Percentiles rank a stretch among this genome's conserved stretches.
phyloP scores from a whole-genome alignment of 164 flowering plant genomes.

The Magnolia officinalis region DNA sequence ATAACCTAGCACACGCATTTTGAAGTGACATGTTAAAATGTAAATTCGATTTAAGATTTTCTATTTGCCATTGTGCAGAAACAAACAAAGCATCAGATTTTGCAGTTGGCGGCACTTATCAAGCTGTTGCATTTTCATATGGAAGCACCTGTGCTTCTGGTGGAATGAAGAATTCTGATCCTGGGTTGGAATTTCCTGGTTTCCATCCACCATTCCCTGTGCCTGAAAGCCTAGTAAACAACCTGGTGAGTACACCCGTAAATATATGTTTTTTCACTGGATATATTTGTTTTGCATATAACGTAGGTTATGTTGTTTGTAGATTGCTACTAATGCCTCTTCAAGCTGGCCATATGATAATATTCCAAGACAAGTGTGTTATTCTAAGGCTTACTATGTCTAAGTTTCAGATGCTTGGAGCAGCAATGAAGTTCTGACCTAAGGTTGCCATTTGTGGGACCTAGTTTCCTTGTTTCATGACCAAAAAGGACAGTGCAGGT shows the following conservation, averaged over 20 bases:
- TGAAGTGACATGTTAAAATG: background rate
- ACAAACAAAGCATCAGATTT: conserved; percentile 27
- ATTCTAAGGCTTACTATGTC: conserved; percentile 88
- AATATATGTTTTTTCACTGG: background rate
- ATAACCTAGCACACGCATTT: background rate
- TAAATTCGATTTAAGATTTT: conserved; percentile 11
- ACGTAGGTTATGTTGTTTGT: conserved; percentile 21
- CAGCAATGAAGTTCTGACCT: conserved; percentile 58
- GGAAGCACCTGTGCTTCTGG: conserved; percentile 43
- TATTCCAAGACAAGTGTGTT: conserved; percentile 51
- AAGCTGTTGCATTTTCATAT: conserved; percentile 73
- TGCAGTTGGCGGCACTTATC: conserved; percentile 33
- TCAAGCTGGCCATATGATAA: conserved; percentile 43
- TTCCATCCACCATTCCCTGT: conserved; percentile 79
- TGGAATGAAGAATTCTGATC: conserved; percentile 34
- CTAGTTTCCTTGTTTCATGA: conserved; percentile 71
- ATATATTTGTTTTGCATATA: conserved; percentile 4
- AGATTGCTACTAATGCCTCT: conserved; percentile 22
- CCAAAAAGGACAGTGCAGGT: conserved; percentile 77
- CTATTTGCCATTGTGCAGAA: conserved; percentile 33
- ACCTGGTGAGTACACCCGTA: conserved; percentile 57
- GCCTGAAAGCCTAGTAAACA: conserved; percentile 62
- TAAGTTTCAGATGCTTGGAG: conserved; percentile 99
- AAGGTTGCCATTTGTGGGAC: conserved; percentile 68
- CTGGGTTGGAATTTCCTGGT: conserved; percentile 27